Evolutionary conservation across 164 flowering plant genomes (phyloP).

Genomic region (Santalum album): DNA sequence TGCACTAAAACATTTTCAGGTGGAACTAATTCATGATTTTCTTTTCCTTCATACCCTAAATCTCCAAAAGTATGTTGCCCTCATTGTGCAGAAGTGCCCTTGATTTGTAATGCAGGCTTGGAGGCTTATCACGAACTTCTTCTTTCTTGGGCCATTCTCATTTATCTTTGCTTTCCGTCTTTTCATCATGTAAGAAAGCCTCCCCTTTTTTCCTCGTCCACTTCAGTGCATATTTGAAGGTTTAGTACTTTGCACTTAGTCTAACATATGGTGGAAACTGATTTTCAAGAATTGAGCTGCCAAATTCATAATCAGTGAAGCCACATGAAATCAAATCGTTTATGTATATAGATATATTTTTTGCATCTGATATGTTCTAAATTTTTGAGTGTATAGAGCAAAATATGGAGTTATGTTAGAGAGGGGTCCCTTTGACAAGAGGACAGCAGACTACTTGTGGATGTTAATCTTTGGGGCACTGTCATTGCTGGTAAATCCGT

Average conservation of each 20-base stretch:
- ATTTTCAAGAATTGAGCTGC: too few species aligned
- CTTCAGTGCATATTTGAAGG: too few species aligned
- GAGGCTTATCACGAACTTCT: conserved; percentile 1
- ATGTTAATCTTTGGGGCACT: conserved; percentile 1
- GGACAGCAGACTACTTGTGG: conserved; percentile 1
- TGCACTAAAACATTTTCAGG: conserved; percentile 38
- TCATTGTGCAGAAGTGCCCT: too few species aligned
- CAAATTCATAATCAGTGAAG: too few species aligned
- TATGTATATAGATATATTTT: too few species aligned
- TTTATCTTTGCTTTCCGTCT: not conserved
- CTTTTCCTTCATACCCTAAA: too few species aligned
- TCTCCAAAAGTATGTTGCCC: too few species aligned
- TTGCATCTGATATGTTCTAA: not conserved
- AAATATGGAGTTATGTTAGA: not conserved
- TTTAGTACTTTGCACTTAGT: too few species aligned
- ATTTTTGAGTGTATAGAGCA: not conserved
- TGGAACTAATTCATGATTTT: too few species aligned
- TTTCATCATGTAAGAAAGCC: not conserved
- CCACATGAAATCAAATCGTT: too few species aligned
- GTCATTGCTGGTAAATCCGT: not conserved
- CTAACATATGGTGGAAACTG: too few species aligned
- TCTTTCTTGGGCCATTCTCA: not conserved
- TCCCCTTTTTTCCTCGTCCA: too few species aligned
- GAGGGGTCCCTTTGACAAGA: not conserved
- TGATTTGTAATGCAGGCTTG: not conserved